A percentile compares a stretch with the other conserved stretches of the same genome.
Evolutionary conservation across 768 basidiomycete species (phyloP).

Genomic region (Coprinopsis sp.): DNA sequence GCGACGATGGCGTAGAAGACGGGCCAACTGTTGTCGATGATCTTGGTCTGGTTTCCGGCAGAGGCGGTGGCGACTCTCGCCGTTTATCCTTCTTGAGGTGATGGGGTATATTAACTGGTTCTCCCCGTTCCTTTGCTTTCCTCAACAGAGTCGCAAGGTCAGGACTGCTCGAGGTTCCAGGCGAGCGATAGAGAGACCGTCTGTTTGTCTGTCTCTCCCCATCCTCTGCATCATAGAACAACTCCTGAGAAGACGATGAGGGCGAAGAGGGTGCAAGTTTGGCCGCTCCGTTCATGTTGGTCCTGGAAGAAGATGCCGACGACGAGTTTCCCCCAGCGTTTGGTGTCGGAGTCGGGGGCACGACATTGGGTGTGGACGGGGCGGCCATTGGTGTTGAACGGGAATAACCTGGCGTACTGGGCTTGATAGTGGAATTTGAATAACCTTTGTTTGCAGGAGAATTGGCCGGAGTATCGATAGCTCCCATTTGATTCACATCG

Average conservation of each 20-base stretch:
- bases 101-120: slow-evolving; percentile 27
- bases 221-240: slow-evolving; percentile 64
- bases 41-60: slow-evolving; percentile 25
- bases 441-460: slow-evolving; percentile 16
- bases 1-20: slow-evolving; percentile 7
- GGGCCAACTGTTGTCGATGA: slow-evolving; percentile 8
- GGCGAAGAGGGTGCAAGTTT: slow-evolving; percentile 28
- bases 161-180: slow-evolving; percentile 87
- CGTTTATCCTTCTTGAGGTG: slow-evolving; percentile 30
- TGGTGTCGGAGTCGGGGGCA: slow-evolving; percentile 67
- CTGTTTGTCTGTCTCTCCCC: slow-evolving; percentile 63
- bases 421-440: slow-evolving; percentile 5
- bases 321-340: slow-evolving; percentile 14
- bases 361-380: slow-evolving; percentile 56
- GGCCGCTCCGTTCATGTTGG: slow-evolving; percentile 5
- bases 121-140: slow-evolving; percentile 73
- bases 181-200: slow-evolving; percentile 80
- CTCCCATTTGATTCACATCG: slow-evolving; percentile 64
- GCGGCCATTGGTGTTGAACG: slow-evolving; percentile 17
- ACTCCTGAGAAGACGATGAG: slow-evolving; percentile 52
- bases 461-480: slow-evolving; percentile 37
- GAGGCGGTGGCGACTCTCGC: slow-evolving; percentile 39
- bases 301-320: slow-evolving; percentile 13
- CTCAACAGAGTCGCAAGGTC: slow-evolving; percentile 84
- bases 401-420: not conserved